These are phyloP conservation scores for Meredithiella fracta DNA, from an alignment of 2,329 filamentous ascomycete species.

Conservation along the genomic window DNA sequence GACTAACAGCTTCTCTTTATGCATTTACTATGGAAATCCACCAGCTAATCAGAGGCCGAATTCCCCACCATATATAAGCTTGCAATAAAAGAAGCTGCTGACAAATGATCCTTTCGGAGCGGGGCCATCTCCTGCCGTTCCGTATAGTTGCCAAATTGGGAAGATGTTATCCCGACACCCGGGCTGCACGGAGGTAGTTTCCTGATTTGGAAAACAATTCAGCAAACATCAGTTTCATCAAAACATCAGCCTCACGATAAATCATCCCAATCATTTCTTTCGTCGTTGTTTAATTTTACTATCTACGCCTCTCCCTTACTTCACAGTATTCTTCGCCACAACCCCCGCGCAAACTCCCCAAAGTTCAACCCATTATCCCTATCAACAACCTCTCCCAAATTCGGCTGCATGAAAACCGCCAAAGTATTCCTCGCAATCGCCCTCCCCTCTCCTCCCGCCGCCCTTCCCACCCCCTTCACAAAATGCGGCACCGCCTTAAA, in stretches of 20 bases:
- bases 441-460: constrained; percentile 28
- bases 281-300: too few relatives aligned
- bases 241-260: too few relatives aligned
- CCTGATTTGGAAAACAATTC: too few relatives aligned
- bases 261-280: too few relatives aligned
- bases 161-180: neutral
- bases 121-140: neutral
- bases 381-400: constrained; percentile 66
- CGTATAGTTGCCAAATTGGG: neutral
- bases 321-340: constrained; percentile 43
- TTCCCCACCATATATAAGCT: neutral
- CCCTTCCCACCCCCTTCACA: constrained; percentile 53
- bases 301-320: constrained; percentile 14
- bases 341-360: constrained; percentile 56
- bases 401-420: constrained; percentile 94
- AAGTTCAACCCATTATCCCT: constrained; percentile 50
- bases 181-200: neutral
- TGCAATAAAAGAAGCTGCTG: constrained; percentile 5
- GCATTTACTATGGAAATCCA: neutral
- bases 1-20: neutral
- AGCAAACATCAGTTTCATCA: too few relatives aligned
- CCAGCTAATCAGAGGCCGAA: neutral
- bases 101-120: constrained; percentile 11
- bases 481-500: constrained; percentile 96
- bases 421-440: constrained; percentile 68